Conservation (phyloP, 768 basidiomycete genomes). For the Fibroporia radiculosa region DNA sequence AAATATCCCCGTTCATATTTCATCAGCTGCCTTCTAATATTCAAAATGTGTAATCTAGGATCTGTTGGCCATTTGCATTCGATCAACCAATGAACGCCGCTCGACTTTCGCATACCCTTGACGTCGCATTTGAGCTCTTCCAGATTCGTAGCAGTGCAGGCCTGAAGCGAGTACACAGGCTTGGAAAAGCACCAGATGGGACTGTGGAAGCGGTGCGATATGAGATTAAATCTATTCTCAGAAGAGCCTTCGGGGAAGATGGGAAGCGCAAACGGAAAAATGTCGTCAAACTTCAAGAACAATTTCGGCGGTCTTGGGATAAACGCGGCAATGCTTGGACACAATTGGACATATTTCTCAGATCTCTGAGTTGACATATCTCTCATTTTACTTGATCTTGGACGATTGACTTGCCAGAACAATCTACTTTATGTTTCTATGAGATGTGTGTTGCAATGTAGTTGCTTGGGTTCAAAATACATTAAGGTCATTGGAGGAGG, state of each 20-base stretch:
- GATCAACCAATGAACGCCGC: slow-evolving; percentile 19
- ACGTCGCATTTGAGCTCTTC: slow-evolving; percentile 21
- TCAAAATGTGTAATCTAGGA: slow-evolving; percentile 8
- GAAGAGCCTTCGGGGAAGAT: slow-evolving; percentile 16
- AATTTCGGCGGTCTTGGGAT: slow-evolving; percentile 4
- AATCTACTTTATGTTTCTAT: neutral
- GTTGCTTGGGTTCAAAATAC: neutral
- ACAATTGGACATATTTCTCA: slow-evolving; percentile 7
- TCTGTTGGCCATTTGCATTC: slow-evolving; percentile 20
- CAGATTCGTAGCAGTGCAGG: slow-evolving; percentile 18
- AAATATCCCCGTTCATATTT: neutral
- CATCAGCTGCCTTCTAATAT: neutral
- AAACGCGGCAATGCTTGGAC: slow-evolving; percentile 4
- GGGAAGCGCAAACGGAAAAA: slow-evolving; percentile 18
- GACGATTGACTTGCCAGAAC: neutral
- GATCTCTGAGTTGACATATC: neutral
- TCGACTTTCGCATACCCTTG: slow-evolving; percentile 14
- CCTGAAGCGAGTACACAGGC: slow-evolving; percentile 11
- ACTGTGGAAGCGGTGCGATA: slow-evolving; percentile 15
- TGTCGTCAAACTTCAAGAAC: slow-evolving; percentile 5
- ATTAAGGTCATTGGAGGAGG: neutral
- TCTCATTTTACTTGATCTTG: neutral
- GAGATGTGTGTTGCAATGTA: neutral
- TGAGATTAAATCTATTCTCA: slow-evolving; percentile 15
- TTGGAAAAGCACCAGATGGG: slow-evolving; percentile 11